Base-by-base conservation (phyloP, 768 basidiomycete genomes). In the Mycena albidolilacea region DNA sequence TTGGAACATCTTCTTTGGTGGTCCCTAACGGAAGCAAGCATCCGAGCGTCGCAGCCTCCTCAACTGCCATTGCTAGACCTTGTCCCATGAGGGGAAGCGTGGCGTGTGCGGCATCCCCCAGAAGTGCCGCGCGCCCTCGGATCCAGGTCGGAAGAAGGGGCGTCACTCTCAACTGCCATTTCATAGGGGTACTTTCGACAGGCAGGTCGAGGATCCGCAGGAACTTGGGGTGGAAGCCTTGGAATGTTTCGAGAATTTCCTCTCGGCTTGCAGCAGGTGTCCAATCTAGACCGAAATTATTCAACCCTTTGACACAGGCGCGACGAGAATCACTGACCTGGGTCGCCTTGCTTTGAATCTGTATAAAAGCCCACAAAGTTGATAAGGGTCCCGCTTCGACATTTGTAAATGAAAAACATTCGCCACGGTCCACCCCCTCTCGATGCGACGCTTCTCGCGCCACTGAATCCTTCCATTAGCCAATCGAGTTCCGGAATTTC, bases 41-140 rank as follows among this genome's bases (percentile, higher is more conserved):
- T n/a, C 58, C 74, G 8, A 75, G 67, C 21, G 61, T 11, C 15
- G 14, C 73, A 1, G 67, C 75, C 17, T 75, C 79, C 60, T 81
- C 80, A 43, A 79, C 70, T 15, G 78, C 80, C 68, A 80, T 79
- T 14, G 77, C 80, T 10, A 76, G 77, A 10, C 79, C 78, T 54
- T 78, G 76, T 6, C 75, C 80, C 17, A 77, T 59, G 23, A 78
- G 69, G 7, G 80, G 78, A 0, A 75, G 71, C 48, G 79, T 81
- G 0, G 72, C 80, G 54, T 81, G 80, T 8, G 78, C 76, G 6
- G 71, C 63, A n/a, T 75, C 74, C 0, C 74, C 73, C 1, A 73
- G 39, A 14, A 74, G 58, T 14, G 67, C 69, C 0, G 70, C 46
- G 6, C 67, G 70, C 0, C 67, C 71, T 6, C 67, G 59, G 44